Conservation (phyloP, 2,329 filamentous ascomycete genomes). For the Raffaelea deltoideospora region DNA sequence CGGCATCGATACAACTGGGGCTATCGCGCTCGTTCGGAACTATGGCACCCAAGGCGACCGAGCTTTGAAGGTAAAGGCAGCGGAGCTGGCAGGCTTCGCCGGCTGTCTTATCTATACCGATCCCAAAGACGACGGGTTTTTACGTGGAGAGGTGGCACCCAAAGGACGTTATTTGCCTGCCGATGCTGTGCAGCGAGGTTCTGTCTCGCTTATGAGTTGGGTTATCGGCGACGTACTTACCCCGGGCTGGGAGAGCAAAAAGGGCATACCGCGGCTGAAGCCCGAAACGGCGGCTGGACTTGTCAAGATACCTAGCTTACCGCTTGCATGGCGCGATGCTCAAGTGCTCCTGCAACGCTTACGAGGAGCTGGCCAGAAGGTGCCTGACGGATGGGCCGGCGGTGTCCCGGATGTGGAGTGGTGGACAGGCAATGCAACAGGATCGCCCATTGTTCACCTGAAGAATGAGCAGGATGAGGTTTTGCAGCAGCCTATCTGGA, state of each 20-base stretch:
- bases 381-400: conserved; percentile 58
- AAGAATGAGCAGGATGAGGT: conserved; percentile 79
- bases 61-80: conserved; percentile 76
- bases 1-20: conserved; percentile 59
- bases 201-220: conserved; percentile 68
- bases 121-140: conserved; percentile 69
- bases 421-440: conserved; percentile 63
- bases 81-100: conserved; percentile 69
- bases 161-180: conserved; percentile 65
- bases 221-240: conserved; percentile 85
- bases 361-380: conserved; percentile 55
- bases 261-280: conserved; percentile 46
- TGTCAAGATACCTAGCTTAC: conserved; percentile 74
- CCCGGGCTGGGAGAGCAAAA: conserved; percentile 66
- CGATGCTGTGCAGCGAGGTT: conserved; percentile 69
- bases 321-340: conserved; percentile 80
- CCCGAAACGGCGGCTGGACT: conserved; percentile 58
- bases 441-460: conserved; percentile 65
- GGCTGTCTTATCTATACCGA: conserved; percentile 92
- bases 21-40: conserved; percentile 73
- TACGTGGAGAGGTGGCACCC: conserved; percentile 57
- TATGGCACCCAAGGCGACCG: conserved; percentile 58
- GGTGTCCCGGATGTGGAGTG: conserved; percentile 67
- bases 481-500: conserved; percentile 75
- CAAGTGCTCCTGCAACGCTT: conserved; percentile 62